phyloP scores from a whole-genome alignment of 805 yeast genomes.

The Ogataea neopini region DNA sequence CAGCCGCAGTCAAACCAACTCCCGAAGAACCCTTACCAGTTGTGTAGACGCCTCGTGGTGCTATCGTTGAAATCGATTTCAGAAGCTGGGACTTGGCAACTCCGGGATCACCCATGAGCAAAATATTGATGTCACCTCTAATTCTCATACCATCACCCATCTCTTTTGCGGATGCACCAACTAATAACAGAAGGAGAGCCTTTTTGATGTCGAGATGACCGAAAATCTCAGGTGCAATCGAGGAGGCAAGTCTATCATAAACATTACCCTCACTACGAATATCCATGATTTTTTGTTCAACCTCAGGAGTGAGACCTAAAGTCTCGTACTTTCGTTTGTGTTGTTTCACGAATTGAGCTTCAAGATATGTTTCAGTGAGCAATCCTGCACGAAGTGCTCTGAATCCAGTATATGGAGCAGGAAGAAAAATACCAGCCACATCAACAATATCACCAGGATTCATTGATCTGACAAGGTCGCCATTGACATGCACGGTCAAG shows the following conservation, averaged over 20 bases:
- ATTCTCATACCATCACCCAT: slow-evolving; percentile 96
- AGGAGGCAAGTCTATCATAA: slow-evolving; percentile 76
- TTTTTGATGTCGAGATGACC: slow-evolving; percentile 95
- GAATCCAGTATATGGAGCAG: slow-evolving; percentile 95
- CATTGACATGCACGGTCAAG: slow-evolving; percentile 84
- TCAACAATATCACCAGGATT: slow-evolving; percentile 96
- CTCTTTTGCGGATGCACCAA: slow-evolving; percentile 94
- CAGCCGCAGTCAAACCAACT: slow-evolving; percentile 98
- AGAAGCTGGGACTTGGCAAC: slow-evolving; percentile 97
- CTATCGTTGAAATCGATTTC: slow-evolving; percentile 86
- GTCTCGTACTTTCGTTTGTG: slow-evolving; percentile 85
- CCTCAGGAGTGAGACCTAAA: slow-evolving; percentile 56
- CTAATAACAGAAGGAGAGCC: slow-evolving; percentile 76
- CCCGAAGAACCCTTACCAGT: slow-evolving; percentile 99
- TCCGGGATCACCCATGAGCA: slow-evolving; percentile 99
- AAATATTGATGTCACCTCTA: slow-evolving; percentile 94
- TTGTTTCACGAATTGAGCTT: slow-evolving; percentile 81
- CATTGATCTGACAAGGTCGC: slow-evolving; percentile 82
- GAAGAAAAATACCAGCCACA: slow-evolving; percentile 87
- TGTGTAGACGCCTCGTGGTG: slow-evolving; percentile 96
- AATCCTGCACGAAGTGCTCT: slow-evolving; percentile 90
- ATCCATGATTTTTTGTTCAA: slow-evolving; percentile 53
- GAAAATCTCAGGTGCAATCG: slow-evolving; percentile 96
- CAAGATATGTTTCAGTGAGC: slow-evolving; percentile 89
- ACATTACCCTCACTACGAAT: slow-evolving; percentile 65